These are phyloP conservation scores for Leccinum holopus DNA, from an alignment of 1,284 basidiomycete species.

Conservation along the genomic window DNA sequence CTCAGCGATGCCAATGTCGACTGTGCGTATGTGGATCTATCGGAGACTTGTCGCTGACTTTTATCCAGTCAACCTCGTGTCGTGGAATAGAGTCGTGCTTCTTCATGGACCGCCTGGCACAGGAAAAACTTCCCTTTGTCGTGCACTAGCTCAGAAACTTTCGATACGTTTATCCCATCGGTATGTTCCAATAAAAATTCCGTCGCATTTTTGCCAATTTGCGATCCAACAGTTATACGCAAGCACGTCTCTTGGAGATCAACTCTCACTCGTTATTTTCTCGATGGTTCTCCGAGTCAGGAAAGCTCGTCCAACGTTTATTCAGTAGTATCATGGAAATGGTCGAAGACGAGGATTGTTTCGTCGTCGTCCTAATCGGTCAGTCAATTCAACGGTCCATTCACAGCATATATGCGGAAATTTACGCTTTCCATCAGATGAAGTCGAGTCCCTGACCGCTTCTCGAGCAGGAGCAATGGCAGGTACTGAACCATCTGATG, in stretches of 20 bases:
- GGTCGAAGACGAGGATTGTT: slow-evolving; percentile 85
- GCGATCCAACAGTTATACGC: slow-evolving; percentile 62
- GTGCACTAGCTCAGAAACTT: slow-evolving; percentile 94
- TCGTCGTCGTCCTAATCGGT: slow-evolving; percentile 96
- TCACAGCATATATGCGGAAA: slow-evolving; percentile 6
- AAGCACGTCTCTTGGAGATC: slow-evolving; percentile 91
- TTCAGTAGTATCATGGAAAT: slow-evolving; percentile 90
- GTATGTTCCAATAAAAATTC: slow-evolving; percentile 39
- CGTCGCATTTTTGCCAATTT: slow-evolving; percentile 1
- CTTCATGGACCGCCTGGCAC: slow-evolving; percentile 98
- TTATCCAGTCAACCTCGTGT: slow-evolving; percentile 77
- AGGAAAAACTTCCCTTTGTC: slow-evolving; percentile 94
- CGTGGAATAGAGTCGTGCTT: slow-evolving; percentile 93
- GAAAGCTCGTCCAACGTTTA: slow-evolving; percentile 94
- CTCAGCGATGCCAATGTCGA: slow-evolving; percentile 90
- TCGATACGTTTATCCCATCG: slow-evolving; percentile 85
- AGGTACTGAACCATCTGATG: slow-evolving; percentile 94
- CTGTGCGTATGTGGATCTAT: slow-evolving; percentile 48
- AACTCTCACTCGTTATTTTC: slow-evolving; percentile 97
- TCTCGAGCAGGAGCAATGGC: slow-evolving; percentile 92
- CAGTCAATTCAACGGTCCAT: slow-evolving; percentile 13
- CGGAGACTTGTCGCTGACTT: slow-evolving; percentile 7
- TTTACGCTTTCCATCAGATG: slow-evolving; percentile 56
- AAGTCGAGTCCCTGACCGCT: slow-evolving; percentile 95
- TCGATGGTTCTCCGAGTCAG: slow-evolving; percentile 98